Evolutionary conservation across 1,284 basidiomycete species (phyloP).

Genomic region (Pholiota adiposa): DNA sequence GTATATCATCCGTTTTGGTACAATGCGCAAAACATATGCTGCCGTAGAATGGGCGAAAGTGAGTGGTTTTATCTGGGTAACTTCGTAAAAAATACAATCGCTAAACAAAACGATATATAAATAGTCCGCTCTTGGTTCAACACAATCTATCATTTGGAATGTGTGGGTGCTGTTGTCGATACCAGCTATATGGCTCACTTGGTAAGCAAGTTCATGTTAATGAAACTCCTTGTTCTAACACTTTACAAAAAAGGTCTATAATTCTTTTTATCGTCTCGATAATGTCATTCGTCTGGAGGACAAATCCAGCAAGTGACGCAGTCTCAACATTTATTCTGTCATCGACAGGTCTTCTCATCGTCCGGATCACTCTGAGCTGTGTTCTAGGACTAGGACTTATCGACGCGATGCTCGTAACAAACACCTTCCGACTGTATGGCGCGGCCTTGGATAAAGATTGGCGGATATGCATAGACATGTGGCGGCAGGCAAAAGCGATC

Average conservation of each 20-base stretch:
- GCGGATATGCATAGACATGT: slow-evolving; percentile 24
- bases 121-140: not conserved
- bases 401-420: slow-evolving; percentile 53
- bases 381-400: slow-evolving; percentile 53
- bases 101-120: too few species aligned
- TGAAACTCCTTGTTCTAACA: not conserved
- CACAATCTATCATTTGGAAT: slow-evolving; percentile 56
- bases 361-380: slow-evolving; percentile 43
- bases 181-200: slow-evolving; percentile 64
- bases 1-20: slow-evolving; percentile 64
- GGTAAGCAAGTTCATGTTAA: slow-evolving; percentile 36
- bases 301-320: not conserved
- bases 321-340: not conserved
- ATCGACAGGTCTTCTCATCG: not conserved
- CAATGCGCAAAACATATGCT: slow-evolving; percentile 65
- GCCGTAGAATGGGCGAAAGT: slow-evolving; percentile 67
- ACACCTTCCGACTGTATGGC: slow-evolving; percentile 56
- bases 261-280: slow-evolving; percentile 58
- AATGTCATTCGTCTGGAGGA: slow-evolving; percentile 53
- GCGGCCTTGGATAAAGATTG: slow-evolving; percentile 30
- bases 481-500: slow-evolving; percentile 3
- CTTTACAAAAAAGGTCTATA: slow-evolving; percentile 45
- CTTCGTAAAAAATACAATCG: too few species aligned
- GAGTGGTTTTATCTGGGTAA: slow-evolving; percentile 24
- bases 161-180: slow-evolving; percentile 73